Evolutionary conservation across 2,329 filamentous ascomycete species (phyloP).

Genomic region (Penicillium sp.): DNA sequence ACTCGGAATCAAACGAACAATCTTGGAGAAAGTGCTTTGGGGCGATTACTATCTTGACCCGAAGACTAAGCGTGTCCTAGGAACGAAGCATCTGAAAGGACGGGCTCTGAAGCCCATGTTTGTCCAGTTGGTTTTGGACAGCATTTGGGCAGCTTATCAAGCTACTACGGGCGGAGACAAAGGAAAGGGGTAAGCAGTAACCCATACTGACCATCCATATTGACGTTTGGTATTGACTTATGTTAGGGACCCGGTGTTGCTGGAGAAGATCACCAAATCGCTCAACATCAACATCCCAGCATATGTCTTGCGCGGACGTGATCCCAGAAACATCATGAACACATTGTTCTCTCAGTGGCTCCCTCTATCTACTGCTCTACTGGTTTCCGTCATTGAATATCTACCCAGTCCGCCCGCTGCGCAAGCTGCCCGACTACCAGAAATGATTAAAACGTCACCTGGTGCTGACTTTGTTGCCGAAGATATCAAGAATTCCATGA

Average conservation of each 20-base stretch:
- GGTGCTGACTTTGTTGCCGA: conserved; percentile 68
- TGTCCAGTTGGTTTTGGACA: conserved; percentile 91
- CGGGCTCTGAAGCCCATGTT: conserved; percentile 93
- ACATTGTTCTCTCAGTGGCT: conserved; percentile 87
- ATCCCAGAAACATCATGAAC: conserved; percentile 77
- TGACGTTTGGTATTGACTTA: conserved; percentile 35
- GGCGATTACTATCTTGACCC: conserved; percentile 95
- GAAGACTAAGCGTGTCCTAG: conserved; percentile 91
- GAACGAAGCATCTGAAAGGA: conserved; percentile 87
- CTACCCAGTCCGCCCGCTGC: conserved; percentile 78
- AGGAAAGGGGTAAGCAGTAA: conserved; percentile 66
- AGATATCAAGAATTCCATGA: conserved; percentile 72
- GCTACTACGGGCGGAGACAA: conserved; percentile 79
- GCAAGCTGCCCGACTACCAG: conserved; percentile 74
- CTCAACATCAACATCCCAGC: conserved; percentile 76
- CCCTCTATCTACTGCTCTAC: conserved; percentile 82
- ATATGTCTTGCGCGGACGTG: conserved; percentile 79
- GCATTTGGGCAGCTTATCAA: conserved; percentile 92
- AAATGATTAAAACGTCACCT: conserved; percentile 73
- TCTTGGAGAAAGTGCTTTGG: conserved; percentile 93
- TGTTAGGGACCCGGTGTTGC: conserved; percentile 65
- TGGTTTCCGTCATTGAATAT: conserved; percentile 92
- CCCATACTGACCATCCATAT: conserved; percentile 1
- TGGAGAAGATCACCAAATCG: conserved; percentile 95
- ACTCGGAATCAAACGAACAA: conserved; percentile 81